Evolutionary conservation across 2,329 filamentous ascomycete species (phyloP).

Genomic region (Exserohilum rostratum): DNA sequence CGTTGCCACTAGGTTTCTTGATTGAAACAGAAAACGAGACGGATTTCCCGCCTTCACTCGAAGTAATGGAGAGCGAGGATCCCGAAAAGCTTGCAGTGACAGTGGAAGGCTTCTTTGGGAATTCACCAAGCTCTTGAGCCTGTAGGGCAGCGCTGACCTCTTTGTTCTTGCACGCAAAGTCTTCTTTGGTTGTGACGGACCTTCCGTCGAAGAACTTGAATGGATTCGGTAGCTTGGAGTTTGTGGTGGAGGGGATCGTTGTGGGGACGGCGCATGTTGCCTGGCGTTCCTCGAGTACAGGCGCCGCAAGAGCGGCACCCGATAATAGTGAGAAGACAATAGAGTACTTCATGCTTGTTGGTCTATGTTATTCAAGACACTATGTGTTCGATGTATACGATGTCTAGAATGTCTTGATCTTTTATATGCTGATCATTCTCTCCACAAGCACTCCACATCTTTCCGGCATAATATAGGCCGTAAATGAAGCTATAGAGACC

Average conservation of each 20-base stretch:
- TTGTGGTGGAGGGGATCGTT: conserved; percentile 37
- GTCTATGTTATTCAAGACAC: conserved; percentile 8
- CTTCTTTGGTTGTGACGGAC: conserved; percentile 41
- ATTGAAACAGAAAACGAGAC: conserved; percentile 47
- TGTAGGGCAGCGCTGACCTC: conserved; percentile 47
- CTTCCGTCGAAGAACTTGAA: conserved; percentile 48
- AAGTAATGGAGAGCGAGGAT: conserved; percentile 44
- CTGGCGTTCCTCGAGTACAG: conserved; percentile 39
- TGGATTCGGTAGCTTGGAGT: conserved; percentile 46
- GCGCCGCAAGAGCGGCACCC: conserved; percentile 37
- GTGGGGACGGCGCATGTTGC: conserved; percentile 38
- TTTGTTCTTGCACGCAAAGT: conserved; percentile 47
- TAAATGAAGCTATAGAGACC: conserved; percentile 32
- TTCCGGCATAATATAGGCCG: conserved; percentile 31
- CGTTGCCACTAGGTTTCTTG: conserved; percentile 50
- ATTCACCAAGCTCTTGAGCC: conserved; percentile 46
- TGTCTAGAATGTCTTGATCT: not conserved
- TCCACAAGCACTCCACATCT: conserved; percentile 18
- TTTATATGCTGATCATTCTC: conserved; percentile 20
- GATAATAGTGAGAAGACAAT: conserved; percentile 39
- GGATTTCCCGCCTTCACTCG: conserved; percentile 42
- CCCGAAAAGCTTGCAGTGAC: conserved; percentile 43
- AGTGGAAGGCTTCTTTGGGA: conserved; percentile 44
- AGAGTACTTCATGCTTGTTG: conserved; percentile 41
- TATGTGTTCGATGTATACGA: conserved; percentile 9